Evolutionary conservation across 139 green algal species (phyloP).

Genomic region (Haematococcus lacustris): DNA sequence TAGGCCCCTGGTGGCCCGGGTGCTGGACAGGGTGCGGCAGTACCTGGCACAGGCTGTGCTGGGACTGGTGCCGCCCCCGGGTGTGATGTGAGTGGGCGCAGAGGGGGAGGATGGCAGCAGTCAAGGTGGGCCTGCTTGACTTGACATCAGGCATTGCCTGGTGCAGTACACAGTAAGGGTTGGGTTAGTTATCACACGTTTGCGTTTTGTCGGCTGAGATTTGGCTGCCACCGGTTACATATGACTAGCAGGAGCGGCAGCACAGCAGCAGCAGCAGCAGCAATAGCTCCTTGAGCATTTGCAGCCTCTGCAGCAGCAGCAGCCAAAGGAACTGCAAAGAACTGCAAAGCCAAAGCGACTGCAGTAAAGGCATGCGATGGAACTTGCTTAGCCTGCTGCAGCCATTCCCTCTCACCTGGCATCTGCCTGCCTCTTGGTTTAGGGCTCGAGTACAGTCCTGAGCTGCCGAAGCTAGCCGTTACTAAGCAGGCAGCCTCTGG

Average conservation of each 20-base stretch:
- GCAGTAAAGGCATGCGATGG: too few species aligned
- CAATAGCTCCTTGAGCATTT: neutral
- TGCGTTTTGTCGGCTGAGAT: neutral
- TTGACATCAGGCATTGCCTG: neutral
- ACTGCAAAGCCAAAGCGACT: too few species aligned
- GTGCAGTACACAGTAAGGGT: too few species aligned
- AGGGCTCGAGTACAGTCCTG: neutral
- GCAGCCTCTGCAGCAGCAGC: too few species aligned
- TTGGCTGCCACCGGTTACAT: neutral
- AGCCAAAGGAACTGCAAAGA: too few species aligned
- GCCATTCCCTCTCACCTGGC: too few species aligned
- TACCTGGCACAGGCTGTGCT: constrained; percentile 65
- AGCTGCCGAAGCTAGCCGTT: neutral
- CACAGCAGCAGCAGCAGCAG: too few species aligned
- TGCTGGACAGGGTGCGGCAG: constrained; percentile 80
- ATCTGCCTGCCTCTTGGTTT: too few species aligned
- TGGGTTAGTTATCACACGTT: too few species aligned
- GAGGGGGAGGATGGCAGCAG: neutral
- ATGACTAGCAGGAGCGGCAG: neutral
- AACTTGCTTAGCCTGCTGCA: too few species aligned
- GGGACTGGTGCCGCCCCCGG: constrained; percentile 37
- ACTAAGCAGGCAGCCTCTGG: too few species aligned
- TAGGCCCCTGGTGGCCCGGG: constrained; percentile 49
- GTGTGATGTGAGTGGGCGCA: neutral
- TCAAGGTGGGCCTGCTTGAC: neutral